Base-by-base conservation (phyloP, 2,329 filamentous ascomycete species). In the Fusarium xyrophilum region DNA sequence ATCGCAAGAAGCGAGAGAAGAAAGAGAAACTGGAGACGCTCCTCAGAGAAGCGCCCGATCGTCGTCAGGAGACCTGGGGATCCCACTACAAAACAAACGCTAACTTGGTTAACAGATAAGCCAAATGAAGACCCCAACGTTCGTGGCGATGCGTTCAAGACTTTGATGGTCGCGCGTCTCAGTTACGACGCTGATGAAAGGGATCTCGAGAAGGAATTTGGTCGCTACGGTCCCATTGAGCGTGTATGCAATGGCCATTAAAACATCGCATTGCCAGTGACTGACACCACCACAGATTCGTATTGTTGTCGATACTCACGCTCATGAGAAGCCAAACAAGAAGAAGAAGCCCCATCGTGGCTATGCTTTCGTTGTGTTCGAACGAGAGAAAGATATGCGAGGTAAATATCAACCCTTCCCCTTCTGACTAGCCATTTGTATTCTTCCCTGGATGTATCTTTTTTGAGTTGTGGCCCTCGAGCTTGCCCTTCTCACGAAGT, bases 321-420 rank as follows among this genome's bases (percentile, higher is more conserved):
- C 88, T 65, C 81, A 86, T 72, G 87, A 87, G 76, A 91, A 86
- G 79, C 88, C 85, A 59, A 91, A 90, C 75, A 93, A 94, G 81
- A 90, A 92, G 77, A 91, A 91, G 77, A 93, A 93, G 82, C 83
- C 90, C 52, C 92, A 96, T 76, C 87, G 91, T 75, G 96, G 96
- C 66, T 99, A 99, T 80, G 96, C 93, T 65, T 99, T 99, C 77
- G 91, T 99, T 73, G 93, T 98, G 56, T 99, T 95, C 78, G 95
- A 98, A 81, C 91, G 93, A 79, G 96, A 98, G 82, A 94, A 95
- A 81, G 96, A 98, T 79, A 97, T 98, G 94, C 96, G 96, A 93
- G 93, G 94, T 97, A 96, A 88, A 81, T 80, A 78, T 77, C 78
- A 50, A 79, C 47, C 50, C 62, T 46, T 38, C 48, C 56, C 67